Conservation (phyloP, 352 stramenopile species). For the Globisporangium parvum region DNA sequence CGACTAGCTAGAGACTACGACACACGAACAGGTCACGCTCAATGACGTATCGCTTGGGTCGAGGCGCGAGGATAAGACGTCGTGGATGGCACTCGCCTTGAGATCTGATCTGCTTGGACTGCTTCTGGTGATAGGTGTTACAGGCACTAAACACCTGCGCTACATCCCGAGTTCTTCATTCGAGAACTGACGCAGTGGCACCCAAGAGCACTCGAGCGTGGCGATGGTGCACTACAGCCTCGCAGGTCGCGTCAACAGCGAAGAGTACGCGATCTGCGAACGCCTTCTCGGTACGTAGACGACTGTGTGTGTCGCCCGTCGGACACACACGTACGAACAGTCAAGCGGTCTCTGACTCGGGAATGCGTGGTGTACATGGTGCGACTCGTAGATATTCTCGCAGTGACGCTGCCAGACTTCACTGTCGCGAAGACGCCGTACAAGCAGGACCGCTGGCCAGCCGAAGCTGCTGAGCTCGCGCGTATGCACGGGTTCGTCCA, state of each 20-base stretch:
- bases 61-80: no score
- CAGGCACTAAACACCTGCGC: no score
- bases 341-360: background rate
- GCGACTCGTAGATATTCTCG: constrained; percentile 40
- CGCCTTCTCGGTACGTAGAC: constrained; percentile 45
- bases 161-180: no score
- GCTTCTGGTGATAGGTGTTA: no score
- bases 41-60: no score
- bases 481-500: constrained; percentile 37
- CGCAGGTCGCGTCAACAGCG: constrained; percentile 54
- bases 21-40: no score
- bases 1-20: no score
- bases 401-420: constrained; percentile 44
- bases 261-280: constrained; percentile 73
- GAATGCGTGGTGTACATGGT: no score
- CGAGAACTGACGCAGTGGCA: background rate
- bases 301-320: background rate
- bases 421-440: constrained; percentile 45
- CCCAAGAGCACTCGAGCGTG: background rate
- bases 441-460: constrained; percentile 35
- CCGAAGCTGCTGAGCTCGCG: constrained; percentile 35
- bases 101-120: no score
- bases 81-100: no score
- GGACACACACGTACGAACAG: background rate
- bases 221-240: constrained; percentile 60